Base-by-base conservation (phyloP, 1,139 yeast species). In the Yamadazyma atmosphaerica region DNA sequence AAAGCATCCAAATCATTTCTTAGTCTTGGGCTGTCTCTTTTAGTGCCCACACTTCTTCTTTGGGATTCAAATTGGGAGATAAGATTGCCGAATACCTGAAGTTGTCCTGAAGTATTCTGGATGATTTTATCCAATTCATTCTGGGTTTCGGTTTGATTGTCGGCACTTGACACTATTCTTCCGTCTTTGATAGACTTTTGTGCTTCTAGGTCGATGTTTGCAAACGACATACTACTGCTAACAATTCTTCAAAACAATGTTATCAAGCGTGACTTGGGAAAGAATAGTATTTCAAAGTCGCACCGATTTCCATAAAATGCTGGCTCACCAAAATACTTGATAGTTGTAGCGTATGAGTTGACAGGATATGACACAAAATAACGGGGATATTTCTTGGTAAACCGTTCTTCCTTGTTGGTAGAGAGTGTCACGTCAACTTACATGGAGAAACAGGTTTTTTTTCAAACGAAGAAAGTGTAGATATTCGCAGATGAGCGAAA, bases 171-270 rank as follows among this genome's bases (percentile, higher is more conserved):
- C 14, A 60, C 56, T 37, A 36, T 30, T 21, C 24, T 38, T 1
- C 42, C 44, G 11, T 22, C 32, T 13, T 15, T 23, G 11, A 35
- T 35, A 8, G 39, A 17, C 29, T 46, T 61, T 46, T 80, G 85
- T 2, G 84, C 77, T 53, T 80, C 86, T 10, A 77, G 46, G 55
- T 80, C 86, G 33, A 62, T 63, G 43, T 74, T 73, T 32, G 83
- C 80, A 63, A 81, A 80, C 3, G 86, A 81, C 86, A 81, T 81
- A 24, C 8, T 23, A 7, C 13, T 23, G 22, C 9, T n/a, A n/a
- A n/a, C n/a, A n/a, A n/a, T n/a, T n/a, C n/a, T n/a, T n/a, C n/a
- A n/a, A n/a, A n/a, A n/a, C n/a, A n/a, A n/a, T n/a, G n/a, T n/a
- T n/a, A n/a, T n/a, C n/a, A n/a, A n/a, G n/a, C n/a, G n/a, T n/a